phyloP scores from a whole-genome alignment of 2,329 filamentous ascomycete species.

The Hypoxylon rubiginosum region DNA sequence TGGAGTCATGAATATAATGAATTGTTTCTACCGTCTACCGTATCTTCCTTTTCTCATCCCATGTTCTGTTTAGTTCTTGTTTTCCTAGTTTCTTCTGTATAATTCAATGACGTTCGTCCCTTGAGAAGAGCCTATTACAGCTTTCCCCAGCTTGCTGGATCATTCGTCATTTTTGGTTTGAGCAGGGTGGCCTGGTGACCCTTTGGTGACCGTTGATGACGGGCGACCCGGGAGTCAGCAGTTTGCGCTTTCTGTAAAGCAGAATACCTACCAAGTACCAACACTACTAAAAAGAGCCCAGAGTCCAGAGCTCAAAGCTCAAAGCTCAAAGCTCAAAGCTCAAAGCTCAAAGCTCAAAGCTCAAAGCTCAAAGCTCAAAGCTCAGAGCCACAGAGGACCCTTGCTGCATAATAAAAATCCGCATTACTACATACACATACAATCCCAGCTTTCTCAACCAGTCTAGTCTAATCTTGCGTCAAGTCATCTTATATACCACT shows the following conservation, averaged over 20 bases:
- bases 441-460: neutral
- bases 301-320: neutral
- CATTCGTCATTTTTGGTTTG: conserved; percentile 1
- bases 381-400: conserved; percentile 24
- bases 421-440: conserved; percentile 4
- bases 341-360: too few species aligned
- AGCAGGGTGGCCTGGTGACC: conserved; percentile 21
- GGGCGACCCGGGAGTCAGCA: conserved; percentile 20
- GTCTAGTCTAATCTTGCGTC: neutral
- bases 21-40: neutral
- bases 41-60: neutral
- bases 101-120: neutral
- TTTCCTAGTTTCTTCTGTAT: neutral
- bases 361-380: too few species aligned
- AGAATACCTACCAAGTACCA: too few species aligned
- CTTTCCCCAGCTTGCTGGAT: neutral
- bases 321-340: too few species aligned
- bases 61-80: neutral
- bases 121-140: neutral
- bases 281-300: conserved; percentile 4
- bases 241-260: conserved; percentile 2
- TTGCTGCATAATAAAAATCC: conserved; percentile 26
- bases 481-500: neutral
- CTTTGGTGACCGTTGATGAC: conserved; percentile 7
- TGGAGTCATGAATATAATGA: conserved; percentile 1